Conservation (phyloP, 1,139 yeast species). For the Yamadazyma epiphylla region DNA sequence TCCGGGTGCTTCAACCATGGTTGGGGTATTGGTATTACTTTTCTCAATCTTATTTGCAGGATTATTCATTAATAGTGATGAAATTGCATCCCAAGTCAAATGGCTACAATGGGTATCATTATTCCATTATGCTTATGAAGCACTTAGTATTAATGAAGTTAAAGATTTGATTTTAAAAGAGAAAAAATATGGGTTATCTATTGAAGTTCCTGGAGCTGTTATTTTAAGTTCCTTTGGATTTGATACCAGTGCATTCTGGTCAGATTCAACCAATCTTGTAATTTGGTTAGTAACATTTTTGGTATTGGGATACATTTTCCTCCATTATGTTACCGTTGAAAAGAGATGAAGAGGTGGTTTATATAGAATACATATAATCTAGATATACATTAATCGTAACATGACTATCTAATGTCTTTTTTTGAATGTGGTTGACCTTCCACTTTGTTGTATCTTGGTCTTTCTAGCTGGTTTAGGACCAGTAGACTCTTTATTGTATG, state of each 20-base stretch:
- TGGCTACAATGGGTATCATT: conserved; percentile 85
- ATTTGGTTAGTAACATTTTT: conserved; percentile 52
- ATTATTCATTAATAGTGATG: conserved; percentile 77
- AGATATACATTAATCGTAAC: not conserved
- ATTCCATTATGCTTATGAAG: conserved; percentile 94
- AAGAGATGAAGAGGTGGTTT: conserved; percentile 58
- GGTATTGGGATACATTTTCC: conserved; percentile 66
- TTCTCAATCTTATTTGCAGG: conserved; percentile 92
- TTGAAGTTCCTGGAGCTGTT: conserved; percentile 98
- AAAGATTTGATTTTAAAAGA: conserved; percentile 80
- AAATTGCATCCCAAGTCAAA: conserved; percentile 64
- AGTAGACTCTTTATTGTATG: conserved; percentile 44
- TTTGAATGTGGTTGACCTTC: conserved; percentile 49
- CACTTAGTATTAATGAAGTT: conserved; percentile 90
- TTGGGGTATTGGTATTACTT: conserved; percentile 77
- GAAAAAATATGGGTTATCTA: conserved; percentile 85
- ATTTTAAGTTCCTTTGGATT: conserved; percentile 94
- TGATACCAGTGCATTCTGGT: conserved; percentile 68
- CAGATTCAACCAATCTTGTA: conserved; percentile 56
- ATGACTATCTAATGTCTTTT: conserved; percentile 14
- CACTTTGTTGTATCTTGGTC: conserved; percentile 33
- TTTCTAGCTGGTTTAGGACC: conserved; percentile 54
- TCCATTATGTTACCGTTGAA: conserved; percentile 73
- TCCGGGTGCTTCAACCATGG: conserved; percentile 89
- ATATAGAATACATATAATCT: too few species aligned